Evolutionary conservation across 176 grass and related monocot genomes (phyloP).

Genomic region (Hordeum vulgare): MorexV3_pseudomolecules_assembly NC_058519.1:650203341-650203840

Average conservation of each 20-base stretch:
- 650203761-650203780: background rate
- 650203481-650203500: conserved; percentile 71
- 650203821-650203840: background rate
- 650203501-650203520: conserved; percentile 53
- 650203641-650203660: conserved; percentile 31
- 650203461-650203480: conserved; percentile 55
- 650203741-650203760: background rate
- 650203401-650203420: conserved; percentile 37
- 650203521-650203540: conserved; percentile 57
- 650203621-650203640: conserved; percentile 69
- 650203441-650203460: conserved; percentile 60
- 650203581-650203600: conserved; percentile 51
- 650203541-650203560: conserved; percentile 50
- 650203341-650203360: conserved; percentile 61
- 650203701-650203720: background rate
- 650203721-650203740: background rate
- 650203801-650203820: background rate
- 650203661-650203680: background rate
- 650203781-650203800: background rate
- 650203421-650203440: conserved; percentile 44
- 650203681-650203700: background rate
- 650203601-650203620: conserved; percentile 56
- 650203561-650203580: conserved; percentile 80
- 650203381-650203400: conserved; percentile 44
- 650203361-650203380: conserved; percentile 62